Evolutionary conservation across 2,329 filamentous ascomycete genomes (phyloP).

Genomic region (Fusarium sp.): DNA sequence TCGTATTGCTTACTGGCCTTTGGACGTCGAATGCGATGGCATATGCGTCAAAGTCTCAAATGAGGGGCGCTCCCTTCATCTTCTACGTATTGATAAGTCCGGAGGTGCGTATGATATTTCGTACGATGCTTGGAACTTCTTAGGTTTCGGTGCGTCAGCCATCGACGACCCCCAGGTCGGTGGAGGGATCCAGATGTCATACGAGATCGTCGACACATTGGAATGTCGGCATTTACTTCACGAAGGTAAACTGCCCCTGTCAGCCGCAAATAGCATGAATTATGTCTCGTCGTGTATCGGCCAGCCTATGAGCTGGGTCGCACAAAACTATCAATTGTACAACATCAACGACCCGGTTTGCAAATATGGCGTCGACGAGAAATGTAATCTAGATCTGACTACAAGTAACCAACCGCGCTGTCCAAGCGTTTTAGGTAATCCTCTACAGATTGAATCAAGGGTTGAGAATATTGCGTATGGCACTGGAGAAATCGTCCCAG

Average conservation of each 20-base stretch:
- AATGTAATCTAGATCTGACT: slow-evolving; percentile 60
- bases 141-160: slow-evolving; percentile 50
- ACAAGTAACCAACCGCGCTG: slow-evolving; percentile 63
- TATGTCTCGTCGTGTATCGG: slow-evolving; percentile 61
- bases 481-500: slow-evolving; percentile 52
- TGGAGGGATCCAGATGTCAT: slow-evolving; percentile 47
- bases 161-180: too few relatives aligned
- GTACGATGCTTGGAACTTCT: slow-evolving; percentile 71
- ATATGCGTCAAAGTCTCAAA: slow-evolving; percentile 54
- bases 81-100: slow-evolving; percentile 68
- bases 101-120: slow-evolving; percentile 67
- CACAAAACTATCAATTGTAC: slow-evolving; percentile 62
- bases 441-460: slow-evolving; percentile 42
- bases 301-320: slow-evolving; percentile 60
- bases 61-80: slow-evolving; percentile 62
- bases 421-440: slow-evolving; percentile 58
- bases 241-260: slow-evolving; percentile 63
- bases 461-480: slow-evolving; percentile 65
- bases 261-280: slow-evolving; percentile 68
- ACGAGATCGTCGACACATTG: slow-evolving; percentile 59
- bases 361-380: slow-evolving; percentile 63
- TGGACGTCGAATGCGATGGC: slow-evolving; percentile 58
- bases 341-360: slow-evolving; percentile 65
- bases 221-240: slow-evolving; percentile 63
- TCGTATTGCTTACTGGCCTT: slow-evolving; percentile 70